Base-by-base conservation (phyloP, 805 yeast genomes). In the Metschnikowia borealis region DNA sequence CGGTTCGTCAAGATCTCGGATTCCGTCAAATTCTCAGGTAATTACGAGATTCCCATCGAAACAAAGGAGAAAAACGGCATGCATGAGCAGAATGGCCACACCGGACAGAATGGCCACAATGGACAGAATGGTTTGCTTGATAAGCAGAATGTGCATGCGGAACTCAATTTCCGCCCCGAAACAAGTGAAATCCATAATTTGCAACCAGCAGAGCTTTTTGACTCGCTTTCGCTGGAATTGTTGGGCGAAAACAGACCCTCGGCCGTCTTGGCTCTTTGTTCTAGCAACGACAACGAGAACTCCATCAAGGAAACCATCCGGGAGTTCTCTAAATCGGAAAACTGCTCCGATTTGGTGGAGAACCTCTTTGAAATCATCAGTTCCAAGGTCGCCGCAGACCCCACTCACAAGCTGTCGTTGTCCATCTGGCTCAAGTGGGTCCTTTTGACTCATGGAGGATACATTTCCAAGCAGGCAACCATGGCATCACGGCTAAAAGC, bases 351-450 rank as follows among this genome's bases (percentile, higher is more conserved):
- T 17, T 50, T 53, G 26, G 59, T 62, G 46, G 57, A 43, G 39
- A 48, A 51, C 26, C 58, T 74, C 38, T 71, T 71, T 49, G 58
- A 50, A 11, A 51, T 65, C 11, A 55, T 74, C 36, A 57, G 68
- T 43, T 39, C 54, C 3, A 63, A 60, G 31, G 68, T 73, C 5
- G 59, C 70, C 2, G 43, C 44, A 3, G 66, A 64, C 44, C 67
- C 73, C 17, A 56, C 71, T 6, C 58, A 57, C 40, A 61, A 58
- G 33, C 50, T 61, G 15, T 50, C 66, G 13, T 58, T 69, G 43
- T 68, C 75, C 42, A 60, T 80, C 5, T 92, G 97, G 97, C 73
- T 91, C 47, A 87, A 87, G 65, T 89, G 94, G 89, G 58, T 88
- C 15, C 69, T 91, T 52, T 75, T 90, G 26, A 68, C 79, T 13